These are phyloP conservation scores for Fusarium sp. DNA, from an alignment of 2,329 filamentous ascomycete genomes.

Conservation along the genomic window DNA sequence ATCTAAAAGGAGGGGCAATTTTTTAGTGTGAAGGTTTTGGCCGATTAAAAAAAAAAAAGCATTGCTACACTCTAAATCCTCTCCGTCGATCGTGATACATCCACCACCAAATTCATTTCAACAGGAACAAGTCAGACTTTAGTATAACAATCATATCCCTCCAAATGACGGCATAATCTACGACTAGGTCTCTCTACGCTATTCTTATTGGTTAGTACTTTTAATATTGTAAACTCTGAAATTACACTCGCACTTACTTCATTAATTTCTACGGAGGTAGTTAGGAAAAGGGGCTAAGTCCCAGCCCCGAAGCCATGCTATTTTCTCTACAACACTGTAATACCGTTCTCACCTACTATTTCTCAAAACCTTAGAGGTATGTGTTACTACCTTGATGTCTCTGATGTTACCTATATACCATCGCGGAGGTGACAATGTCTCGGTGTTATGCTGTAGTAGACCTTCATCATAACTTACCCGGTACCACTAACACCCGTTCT, in stretches of 20 bases:
- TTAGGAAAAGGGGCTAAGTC: not conserved
- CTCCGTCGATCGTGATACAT: not conserved
- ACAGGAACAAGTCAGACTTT: not conserved
- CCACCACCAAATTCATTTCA: not conserved
- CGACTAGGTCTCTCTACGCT: not conserved
- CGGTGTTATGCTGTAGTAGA: not conserved
- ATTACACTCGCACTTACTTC: not conserved
- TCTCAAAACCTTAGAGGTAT: not conserved
- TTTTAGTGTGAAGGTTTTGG: conserved; percentile 2
- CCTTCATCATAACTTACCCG: not conserved
- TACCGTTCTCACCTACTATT: not conserved
- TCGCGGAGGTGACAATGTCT: not conserved
- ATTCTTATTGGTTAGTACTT: not conserved
- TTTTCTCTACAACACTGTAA: not conserved
- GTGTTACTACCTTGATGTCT: not conserved
- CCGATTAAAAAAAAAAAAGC: not conserved
- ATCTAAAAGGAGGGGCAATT: conserved; percentile 26
- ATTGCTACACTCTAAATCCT: not conserved
- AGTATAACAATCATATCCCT: not conserved
- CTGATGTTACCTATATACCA: not conserved
- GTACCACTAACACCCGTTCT: not conserved
- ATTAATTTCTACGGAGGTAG: not conserved
- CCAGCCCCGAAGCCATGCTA: not conserved
- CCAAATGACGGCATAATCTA: not conserved
- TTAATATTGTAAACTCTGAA: not conserved